Evolutionary conservation across 345 rosid genomes (phyloP).

Genomic region (Anacardium occidentale): DNA sequence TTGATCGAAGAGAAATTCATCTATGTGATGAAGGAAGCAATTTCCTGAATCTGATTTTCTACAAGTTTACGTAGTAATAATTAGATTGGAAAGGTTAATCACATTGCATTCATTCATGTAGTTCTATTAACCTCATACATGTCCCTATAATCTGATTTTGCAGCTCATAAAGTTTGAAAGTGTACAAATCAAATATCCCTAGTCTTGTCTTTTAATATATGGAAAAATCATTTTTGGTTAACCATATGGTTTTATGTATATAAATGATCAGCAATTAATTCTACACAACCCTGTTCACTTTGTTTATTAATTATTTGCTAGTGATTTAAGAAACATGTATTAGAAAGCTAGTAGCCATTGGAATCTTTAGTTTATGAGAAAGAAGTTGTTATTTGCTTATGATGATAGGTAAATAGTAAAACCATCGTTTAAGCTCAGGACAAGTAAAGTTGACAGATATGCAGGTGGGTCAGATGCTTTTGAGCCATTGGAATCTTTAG

Average conservation of each 20-base stretch:
- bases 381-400: neutral
- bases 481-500: too few relatives aligned
- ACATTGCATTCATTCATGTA: neutral
- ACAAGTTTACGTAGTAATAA: constrained; percentile 7
- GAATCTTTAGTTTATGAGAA: neutral
- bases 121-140: too few relatives aligned
- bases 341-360: neutral
- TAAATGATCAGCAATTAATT: too few relatives aligned
- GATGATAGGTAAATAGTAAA: neutral
- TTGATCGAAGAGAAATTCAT: constrained; percentile 28
- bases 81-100: neutral
- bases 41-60: neutral
- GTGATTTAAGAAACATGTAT: neutral
- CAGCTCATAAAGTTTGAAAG: too few relatives aligned
- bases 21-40: neutral
- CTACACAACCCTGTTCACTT: too few relatives aligned
- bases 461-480: too few relatives aligned
- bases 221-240: too few relatives aligned
- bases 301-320: too few relatives aligned
- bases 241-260: neutral
- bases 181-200: too few relatives aligned
- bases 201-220: too few relatives aligned
- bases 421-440: neutral
- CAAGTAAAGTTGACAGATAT: too few relatives aligned
- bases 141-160: too few relatives aligned